These are phyloP conservation scores for Suhomyces ambrosiae DNA, from an alignment of 1,139 yeast species.

Conservation along the genomic window DNA sequence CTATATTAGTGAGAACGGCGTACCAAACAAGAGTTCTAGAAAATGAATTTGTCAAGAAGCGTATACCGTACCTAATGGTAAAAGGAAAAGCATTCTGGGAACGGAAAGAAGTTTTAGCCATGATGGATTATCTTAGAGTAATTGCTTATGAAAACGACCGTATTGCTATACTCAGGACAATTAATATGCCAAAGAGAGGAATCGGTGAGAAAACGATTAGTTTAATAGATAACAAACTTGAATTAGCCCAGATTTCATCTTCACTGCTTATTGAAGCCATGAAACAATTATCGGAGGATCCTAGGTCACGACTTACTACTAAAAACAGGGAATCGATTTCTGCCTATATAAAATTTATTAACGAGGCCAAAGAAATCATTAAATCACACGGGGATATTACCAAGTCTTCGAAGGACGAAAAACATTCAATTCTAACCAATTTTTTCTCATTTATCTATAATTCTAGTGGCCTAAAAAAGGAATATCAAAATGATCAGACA, in stretches of 20 bases:
- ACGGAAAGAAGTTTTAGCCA: slow-evolving; percentile 61
- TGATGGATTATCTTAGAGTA: slow-evolving; percentile 66
- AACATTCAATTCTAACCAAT: slow-evolving; percentile 12
- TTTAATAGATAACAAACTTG: slow-evolving; percentile 29
- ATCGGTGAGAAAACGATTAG: slow-evolving; percentile 64
- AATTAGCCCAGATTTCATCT: slow-evolving; percentile 8
- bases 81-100: slow-evolving; percentile 85
- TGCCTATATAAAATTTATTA: slow-evolving; percentile 34
- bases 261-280: slow-evolving; percentile 6
- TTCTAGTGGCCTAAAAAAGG: slow-evolving; percentile 35
- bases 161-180: slow-evolving; percentile 57
- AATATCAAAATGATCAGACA: slow-evolving; percentile 30
- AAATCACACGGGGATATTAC: slow-evolving; percentile 12
- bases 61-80: slow-evolving; percentile 66
- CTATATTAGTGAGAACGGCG: slow-evolving; percentile 69
- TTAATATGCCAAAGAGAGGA: slow-evolving; percentile 67
- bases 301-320: slow-evolving; percentile 15
- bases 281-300: not conserved
- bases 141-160: slow-evolving; percentile 60
- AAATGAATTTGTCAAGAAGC: slow-evolving; percentile 51
- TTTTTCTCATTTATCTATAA: slow-evolving; percentile 31
- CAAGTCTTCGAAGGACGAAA: slow-evolving; percentile 15
- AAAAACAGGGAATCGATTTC: slow-evolving; percentile 22
- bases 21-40: slow-evolving; percentile 63
- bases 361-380: slow-evolving; percentile 25